A percentile compares a stretch with the other conserved stretches of the same genome.
Evolutionary conservation across 2,329 filamentous ascomycete species (phyloP).

Genomic region (Drechslera avenae): DNA sequence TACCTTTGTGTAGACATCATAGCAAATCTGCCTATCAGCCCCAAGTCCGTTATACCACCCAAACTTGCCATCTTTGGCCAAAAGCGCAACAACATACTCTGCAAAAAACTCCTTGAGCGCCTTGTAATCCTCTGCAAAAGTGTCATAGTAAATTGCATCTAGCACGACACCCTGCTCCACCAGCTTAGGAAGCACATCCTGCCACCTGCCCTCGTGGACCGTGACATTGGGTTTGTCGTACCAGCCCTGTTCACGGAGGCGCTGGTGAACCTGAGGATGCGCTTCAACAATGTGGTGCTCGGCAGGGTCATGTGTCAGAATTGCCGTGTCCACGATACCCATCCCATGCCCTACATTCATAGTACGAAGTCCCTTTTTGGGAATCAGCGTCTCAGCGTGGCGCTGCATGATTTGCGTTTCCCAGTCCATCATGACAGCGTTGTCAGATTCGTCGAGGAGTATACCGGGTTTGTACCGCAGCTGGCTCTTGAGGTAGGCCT

Average conservation of each 20-base stretch:
- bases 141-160: conserved; percentile 65
- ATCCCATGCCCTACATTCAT: conserved; percentile 91
- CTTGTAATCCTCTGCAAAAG: conserved; percentile 46
- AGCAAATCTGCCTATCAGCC: conserved; percentile 48
- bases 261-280: conserved; percentile 74
- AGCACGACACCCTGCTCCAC: conserved; percentile 72
- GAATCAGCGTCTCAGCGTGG: conserved; percentile 71
- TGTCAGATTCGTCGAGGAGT: conserved; percentile 74
- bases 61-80: conserved; percentile 42
- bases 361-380: conserved; percentile 67
- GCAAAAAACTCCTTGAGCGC: conserved; percentile 47
- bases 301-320: conserved; percentile 69
- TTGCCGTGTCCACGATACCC: conserved; percentile 83
- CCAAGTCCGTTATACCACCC: conserved; percentile 49
- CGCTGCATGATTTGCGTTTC: conserved; percentile 84
- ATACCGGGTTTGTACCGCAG: conserved; percentile 43
- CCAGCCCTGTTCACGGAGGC: conserved; percentile 70
- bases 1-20: conserved; percentile 49
- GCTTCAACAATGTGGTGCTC: conserved; percentile 86
- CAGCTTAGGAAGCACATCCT: conserved; percentile 74
- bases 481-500: conserved; percentile 45
- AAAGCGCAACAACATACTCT: conserved; percentile 44
- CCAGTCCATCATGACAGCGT: conserved; percentile 95
- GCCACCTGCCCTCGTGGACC: conserved; percentile 78
- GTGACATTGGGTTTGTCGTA: conserved; percentile 64